A percentile compares a stretch with the other conserved stretches of the same genome.
Conservation (phyloP, 2,329 filamentous ascomycete genomes). For the Pezicula rhizophila region DNA sequence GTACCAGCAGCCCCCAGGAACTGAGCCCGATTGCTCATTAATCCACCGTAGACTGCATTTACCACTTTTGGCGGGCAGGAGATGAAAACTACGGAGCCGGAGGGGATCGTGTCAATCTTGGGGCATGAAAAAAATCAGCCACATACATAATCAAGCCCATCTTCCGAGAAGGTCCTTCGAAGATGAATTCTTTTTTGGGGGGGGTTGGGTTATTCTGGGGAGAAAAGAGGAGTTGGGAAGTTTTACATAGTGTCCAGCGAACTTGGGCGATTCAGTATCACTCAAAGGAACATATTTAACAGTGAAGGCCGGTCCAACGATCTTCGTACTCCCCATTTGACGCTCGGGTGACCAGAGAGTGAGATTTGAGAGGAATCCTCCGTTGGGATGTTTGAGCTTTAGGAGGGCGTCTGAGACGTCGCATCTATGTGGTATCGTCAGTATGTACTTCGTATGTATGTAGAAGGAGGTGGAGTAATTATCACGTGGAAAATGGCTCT, state of each 20-base stretch:
- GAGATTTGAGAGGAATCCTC: neutral
- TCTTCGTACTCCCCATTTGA: constrained; percentile 3
- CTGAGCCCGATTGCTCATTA: constrained; percentile 32
- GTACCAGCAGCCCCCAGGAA: constrained; percentile 30
- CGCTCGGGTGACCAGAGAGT: constrained; percentile 6
- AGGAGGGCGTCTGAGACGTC: neutral
- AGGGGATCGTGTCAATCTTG: constrained; percentile 26
- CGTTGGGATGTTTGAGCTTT: neutral
- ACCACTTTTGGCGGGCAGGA: constrained; percentile 28
- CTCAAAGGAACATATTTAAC: constrained; percentile 2
- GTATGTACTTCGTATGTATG: no score
- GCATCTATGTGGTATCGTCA: no score
- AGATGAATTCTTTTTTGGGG: no score
- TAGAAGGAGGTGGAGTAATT: no score
- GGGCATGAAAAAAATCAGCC: no score
- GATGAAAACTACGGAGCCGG: constrained; percentile 30
- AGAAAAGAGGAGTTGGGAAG: no score
- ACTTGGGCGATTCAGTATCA: constrained; percentile 8
- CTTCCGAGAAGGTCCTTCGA: no score
- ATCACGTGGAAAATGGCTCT: no score
- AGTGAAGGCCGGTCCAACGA: constrained; percentile 8
- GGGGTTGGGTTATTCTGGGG: no score
- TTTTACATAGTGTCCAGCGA: constrained; percentile 26
- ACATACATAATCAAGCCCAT: no score
- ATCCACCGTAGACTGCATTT: constrained; percentile 32